phyloP scores from a whole-genome alignment of 305 asterid species.

The Petunia hybrid region DNA sequence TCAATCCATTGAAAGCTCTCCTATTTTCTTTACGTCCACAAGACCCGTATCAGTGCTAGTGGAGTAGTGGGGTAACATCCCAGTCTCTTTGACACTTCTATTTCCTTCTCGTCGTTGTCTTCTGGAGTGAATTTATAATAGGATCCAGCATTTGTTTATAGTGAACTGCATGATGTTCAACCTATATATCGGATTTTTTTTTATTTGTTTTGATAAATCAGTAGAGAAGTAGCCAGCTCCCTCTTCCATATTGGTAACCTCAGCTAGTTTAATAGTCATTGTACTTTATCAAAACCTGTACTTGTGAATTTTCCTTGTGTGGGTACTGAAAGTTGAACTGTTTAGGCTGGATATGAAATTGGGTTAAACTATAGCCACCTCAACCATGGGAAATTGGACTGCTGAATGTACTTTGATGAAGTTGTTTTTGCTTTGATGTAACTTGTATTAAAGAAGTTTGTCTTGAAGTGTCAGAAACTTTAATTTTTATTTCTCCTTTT shows the following conservation, averaged over 20 bases:
- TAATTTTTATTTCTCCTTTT: background rate
- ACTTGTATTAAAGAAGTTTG: background rate
- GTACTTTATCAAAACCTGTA: background rate
- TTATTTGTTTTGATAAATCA: too few relatives aligned
- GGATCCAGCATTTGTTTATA: background rate
- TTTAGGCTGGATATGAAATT: conserved; percentile 20
- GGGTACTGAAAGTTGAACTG: conserved; percentile 12
- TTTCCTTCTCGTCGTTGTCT: background rate
- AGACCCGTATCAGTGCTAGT: too few relatives aligned
- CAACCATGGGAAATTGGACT: background rate
- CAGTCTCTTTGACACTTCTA: too few relatives aligned
- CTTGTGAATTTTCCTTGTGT: background rate
- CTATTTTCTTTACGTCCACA: too few relatives aligned
- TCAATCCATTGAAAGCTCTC: too few relatives aligned
- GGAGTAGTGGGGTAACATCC: too few relatives aligned
- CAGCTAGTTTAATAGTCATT: background rate
- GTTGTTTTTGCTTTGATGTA: conserved; percentile 6
- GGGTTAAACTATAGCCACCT: conserved; percentile 20
- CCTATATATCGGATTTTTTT: background rate
- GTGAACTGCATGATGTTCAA: conserved; percentile 5
- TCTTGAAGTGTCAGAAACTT: background rate
- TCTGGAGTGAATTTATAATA: conserved; percentile 14
- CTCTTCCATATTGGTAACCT: conserved; percentile 8
- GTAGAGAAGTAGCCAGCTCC: background rate
- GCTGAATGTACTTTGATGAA: background rate